Base-by-base conservation (phyloP, 257 asterid genomes). In the Lavandula angustifolia region DNA sequence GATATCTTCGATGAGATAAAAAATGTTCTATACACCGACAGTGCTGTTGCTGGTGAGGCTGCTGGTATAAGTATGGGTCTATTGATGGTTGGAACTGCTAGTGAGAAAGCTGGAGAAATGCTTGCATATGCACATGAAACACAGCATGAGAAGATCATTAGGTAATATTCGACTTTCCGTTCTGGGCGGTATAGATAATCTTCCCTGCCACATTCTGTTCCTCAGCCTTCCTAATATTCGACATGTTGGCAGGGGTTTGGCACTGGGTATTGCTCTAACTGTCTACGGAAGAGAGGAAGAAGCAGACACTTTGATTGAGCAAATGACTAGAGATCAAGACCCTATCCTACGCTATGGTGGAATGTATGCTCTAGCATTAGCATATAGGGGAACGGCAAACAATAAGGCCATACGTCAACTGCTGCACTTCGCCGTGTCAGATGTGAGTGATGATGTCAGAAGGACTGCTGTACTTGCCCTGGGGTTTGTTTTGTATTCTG, bases 31-130 rank as follows among this genome's bases (percentile, higher is more conserved):
- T 94, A 90, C 75, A 79, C 95, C 8, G 99, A 94, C 83, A 87
- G 95, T 84, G 99, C 99, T 31, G 97, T 94, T 73, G 95, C 99
- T 37, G 96, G 99, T 61, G 99, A 94, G 79, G 99, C 98, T 71
- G 98, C 99, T 65, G 99, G 99, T 33, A 87, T 94, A 44, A 84
- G 98, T 73, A 86, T 94, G 99, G 99, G 99, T 54, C 71, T 94
- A 54, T 77, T 94, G 66, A 86, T 90, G 99, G 99, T 88, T 79
- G 99, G 99, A 73, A 94, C 95, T 62, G 98, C 95, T 32, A 87
- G 92, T 63, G 97, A 91, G 74, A 94, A 85, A 82, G 96, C 98
- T 48, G 79, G 70, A 33, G 99, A 94, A 79, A 90, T 94, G 98
- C 95, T 94, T 73, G 91, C 94, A 67, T 94, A 94, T 82, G 96